These are phyloP conservation scores for Thinopyrum elongatum DNA, from an alignment of 176 grass and related monocot genomes.

Conservation along the genomic window DNA sequence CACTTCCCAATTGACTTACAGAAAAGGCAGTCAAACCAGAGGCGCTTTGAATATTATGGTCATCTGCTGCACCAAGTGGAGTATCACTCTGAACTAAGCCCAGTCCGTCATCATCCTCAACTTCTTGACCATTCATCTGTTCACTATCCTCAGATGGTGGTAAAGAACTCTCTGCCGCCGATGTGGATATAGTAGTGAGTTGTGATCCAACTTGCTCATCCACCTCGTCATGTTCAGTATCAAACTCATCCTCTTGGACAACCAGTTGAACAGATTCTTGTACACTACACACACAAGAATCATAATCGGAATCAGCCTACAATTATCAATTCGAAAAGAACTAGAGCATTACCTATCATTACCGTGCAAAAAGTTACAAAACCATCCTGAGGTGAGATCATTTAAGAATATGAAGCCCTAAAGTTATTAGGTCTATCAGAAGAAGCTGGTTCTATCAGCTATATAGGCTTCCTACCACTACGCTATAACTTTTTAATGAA, in stretches of 20 bases:
- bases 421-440: neutral
- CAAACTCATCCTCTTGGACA: constrained; percentile 29
- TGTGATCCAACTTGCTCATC: constrained; percentile 53
- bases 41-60: constrained; percentile 39
- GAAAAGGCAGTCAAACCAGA: constrained; percentile 49
- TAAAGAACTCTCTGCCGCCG: constrained; percentile 40
- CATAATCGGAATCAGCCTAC: constrained; percentile 10
- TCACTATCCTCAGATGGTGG: constrained; percentile 41
- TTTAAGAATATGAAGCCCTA: neutral
- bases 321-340: neutral
- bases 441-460: neutral
- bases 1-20: constrained; percentile 38
- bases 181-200: constrained; percentile 36
- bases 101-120: constrained; percentile 63
- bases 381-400: neutral
- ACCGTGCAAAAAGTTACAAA: neutral
- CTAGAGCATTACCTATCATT: neutral
- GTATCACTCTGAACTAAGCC: constrained; percentile 64
- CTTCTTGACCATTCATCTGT: constrained; percentile 38
- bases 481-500: neutral
- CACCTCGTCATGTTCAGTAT: constrained; percentile 33
- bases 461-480: neutral
- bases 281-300: constrained; percentile 37
- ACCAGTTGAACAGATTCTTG: constrained; percentile 35
- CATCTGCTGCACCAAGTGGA: constrained; percentile 38